phyloP scores from a whole-genome alignment of 805 yeast genomes.

The Hagleromyces aurorensis region DNA sequence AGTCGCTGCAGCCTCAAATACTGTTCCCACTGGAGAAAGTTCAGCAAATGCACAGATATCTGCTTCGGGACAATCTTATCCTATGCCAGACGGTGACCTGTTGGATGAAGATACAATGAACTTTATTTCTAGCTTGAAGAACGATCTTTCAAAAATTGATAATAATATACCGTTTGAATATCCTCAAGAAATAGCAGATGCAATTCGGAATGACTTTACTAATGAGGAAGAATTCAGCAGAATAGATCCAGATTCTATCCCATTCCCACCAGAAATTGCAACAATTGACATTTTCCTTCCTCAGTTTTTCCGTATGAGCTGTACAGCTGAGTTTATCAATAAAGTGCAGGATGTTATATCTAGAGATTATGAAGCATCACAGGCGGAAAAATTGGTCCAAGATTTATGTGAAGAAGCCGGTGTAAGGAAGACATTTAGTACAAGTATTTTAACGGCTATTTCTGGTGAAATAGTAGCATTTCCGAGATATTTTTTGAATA shows the following conservation, averaged over 20 bases:
- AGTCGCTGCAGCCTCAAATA: slow-evolving; percentile 7
- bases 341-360: slow-evolving; percentile 35
- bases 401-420: slow-evolving; percentile 37
- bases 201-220: slow-evolving; percentile 27
- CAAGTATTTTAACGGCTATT: slow-evolving; percentile 35
- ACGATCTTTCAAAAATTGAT: slow-evolving; percentile 23
- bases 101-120: slow-evolving; percentile 32
- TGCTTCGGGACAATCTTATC: slow-evolving; percentile 16
- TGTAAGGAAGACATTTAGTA: slow-evolving; percentile 36
- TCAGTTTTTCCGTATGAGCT: slow-evolving; percentile 25
- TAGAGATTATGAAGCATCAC: slow-evolving; percentile 35
- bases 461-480: slow-evolving; percentile 39
- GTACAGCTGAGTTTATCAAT: slow-evolving; percentile 28
- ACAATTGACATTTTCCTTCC: slow-evolving; percentile 27
- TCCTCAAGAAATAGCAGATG: slow-evolving; percentile 30
- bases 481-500: slow-evolving; percentile 35
- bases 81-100: slow-evolving; percentile 32
- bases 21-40: slow-evolving; percentile 1
- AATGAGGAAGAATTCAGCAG: slow-evolving; percentile 26
- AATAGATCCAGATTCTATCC: slow-evolving; percentile 23
- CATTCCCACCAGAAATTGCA: slow-evolving; percentile 32
- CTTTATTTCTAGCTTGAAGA: slow-evolving; percentile 28
- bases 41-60: slow-evolving; percentile 16
- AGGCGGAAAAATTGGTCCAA: slow-evolving; percentile 37
- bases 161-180: slow-evolving; percentile 25